Conservation (phyloP, 345 rosid genomes). For the Sonneratia caseolaris region DNA sequence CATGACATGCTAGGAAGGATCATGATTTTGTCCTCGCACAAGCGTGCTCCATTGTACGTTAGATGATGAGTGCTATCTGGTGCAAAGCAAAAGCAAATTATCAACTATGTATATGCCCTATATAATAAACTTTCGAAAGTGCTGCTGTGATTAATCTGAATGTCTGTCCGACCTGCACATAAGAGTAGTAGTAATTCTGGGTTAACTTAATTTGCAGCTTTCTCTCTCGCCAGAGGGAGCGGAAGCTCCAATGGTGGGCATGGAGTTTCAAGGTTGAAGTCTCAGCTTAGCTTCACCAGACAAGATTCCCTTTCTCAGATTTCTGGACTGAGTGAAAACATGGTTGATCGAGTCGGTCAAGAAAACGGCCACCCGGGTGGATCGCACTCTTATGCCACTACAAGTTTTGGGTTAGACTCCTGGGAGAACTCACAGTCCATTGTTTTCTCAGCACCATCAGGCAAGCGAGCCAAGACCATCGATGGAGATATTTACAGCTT, state of each 20-base stretch:
- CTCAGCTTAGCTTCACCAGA: constrained; percentile 71
- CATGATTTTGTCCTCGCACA: too few species aligned
- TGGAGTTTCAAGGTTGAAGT: constrained; percentile 48
- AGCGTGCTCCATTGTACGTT: too few species aligned
- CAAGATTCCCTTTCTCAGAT: constrained; percentile 67
- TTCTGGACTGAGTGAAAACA: constrained; percentile 51
- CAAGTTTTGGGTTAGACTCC: constrained; percentile 54
- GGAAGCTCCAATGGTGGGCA: constrained; percentile 43
- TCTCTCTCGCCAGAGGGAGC: constrained; percentile 55
- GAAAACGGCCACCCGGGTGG: constrained; percentile 28
- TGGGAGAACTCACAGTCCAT: constrained; percentile 71
- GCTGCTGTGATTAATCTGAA: too few species aligned
- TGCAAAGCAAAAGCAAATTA: too few species aligned
- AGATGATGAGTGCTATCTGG: too few species aligned
- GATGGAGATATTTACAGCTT: constrained; percentile 55
- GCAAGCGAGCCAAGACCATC: constrained; percentile 43
- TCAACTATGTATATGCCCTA: too few species aligned
- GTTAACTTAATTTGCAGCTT: constrained; percentile 25
- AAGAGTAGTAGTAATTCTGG: neutral
- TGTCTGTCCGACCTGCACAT: too few species aligned
- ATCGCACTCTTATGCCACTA: constrained; percentile 27
- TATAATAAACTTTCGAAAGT: too few species aligned
- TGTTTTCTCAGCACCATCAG: constrained; percentile 53
- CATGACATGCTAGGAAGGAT: too few species aligned
- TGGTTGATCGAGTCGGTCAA: constrained; percentile 37